Base-by-base conservation (phyloP, 345 rosid genomes). In the Populus alba region DNA sequence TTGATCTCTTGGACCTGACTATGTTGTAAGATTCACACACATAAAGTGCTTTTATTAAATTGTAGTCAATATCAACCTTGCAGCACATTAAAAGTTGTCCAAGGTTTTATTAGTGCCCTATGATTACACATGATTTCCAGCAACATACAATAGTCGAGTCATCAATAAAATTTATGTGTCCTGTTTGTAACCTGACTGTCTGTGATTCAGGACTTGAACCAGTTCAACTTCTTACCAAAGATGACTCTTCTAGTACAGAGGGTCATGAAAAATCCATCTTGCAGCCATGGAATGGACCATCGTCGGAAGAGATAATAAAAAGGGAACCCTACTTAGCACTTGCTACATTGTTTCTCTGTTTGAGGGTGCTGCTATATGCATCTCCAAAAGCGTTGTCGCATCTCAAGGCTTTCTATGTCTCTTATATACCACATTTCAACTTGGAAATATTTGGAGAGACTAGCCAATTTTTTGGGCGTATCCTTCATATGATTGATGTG, bases 361-460 rank as follows among this genome's bases (percentile, higher is more conserved):
- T 92, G 66, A 86, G 87, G 84, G 71, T 87, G 67, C 83, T 91
- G 47, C 68, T 90, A 29, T 77, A 78, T 49, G 45, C 81, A 68
- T 85, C 87, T 83, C 95, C 92, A 2, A 73, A 80, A 77, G 85
- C 84, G 6, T 39, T 88, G 43, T 81, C 90, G 43, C 88, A 74
- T 71, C 72, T 95, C 76, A 91, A 80, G 88, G 88, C 90, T 23
- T 80, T 95, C 75, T 91, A 91, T 86, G 76, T 73, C 37, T 88
- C 86, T 1, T 85, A 87, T 75, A 85, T 85, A 65, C 97, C 91
- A 15, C 91, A 87, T 72, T 83, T 93, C 65, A 92, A 92, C 88
- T 81, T 92, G 89, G 97, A 80, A 89, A 90, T 90, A 85, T 92
- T 95, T 55, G 92, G 97, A 8, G 98, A 89, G 90, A 88, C 91